phyloP scores from a whole-genome alignment of 169 alveolate species.

The Plasmodium cynomolgi region DNA sequence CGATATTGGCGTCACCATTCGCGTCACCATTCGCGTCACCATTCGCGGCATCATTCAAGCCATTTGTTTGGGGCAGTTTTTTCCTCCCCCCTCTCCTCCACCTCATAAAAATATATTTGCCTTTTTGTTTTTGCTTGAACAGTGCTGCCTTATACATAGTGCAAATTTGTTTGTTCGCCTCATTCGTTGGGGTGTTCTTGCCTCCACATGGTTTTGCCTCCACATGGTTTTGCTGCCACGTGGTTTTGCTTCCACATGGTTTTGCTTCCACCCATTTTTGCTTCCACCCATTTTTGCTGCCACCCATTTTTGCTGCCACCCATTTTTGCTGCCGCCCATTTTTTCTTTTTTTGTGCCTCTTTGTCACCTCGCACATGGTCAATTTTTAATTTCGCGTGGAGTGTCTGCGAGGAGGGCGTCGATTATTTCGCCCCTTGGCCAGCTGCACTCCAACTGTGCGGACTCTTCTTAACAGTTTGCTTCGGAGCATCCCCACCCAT shows the following conservation, averaged over 20 bases:
- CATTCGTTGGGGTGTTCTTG: not conserved
- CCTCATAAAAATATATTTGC: not conserved
- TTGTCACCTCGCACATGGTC: not conserved
- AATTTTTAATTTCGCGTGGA: not conserved
- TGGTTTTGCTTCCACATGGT: too few relatives aligned
- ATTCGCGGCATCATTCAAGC: not conserved
- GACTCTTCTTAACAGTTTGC: not conserved
- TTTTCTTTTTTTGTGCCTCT: not conserved
- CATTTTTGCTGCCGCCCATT: not conserved
- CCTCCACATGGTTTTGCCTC: too few relatives aligned
- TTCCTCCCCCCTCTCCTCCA: not conserved
- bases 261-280: too few relatives aligned
- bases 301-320: not conserved
- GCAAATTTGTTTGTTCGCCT: not conserved
- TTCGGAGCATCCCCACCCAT: not conserved
- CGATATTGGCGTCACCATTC: not conserved
- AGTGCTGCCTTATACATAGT: not conserved
- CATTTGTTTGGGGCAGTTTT: not conserved
- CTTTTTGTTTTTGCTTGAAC: not conserved
- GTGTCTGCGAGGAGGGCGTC: not conserved
- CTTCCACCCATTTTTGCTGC: too few relatives aligned
- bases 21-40: not conserved
- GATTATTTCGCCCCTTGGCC: not conserved
- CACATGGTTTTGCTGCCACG: too few relatives aligned
- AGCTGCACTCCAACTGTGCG: not conserved